phyloP scores from a whole-genome alignment of 208 protist species.

The Leishmania turanica region DNA sequence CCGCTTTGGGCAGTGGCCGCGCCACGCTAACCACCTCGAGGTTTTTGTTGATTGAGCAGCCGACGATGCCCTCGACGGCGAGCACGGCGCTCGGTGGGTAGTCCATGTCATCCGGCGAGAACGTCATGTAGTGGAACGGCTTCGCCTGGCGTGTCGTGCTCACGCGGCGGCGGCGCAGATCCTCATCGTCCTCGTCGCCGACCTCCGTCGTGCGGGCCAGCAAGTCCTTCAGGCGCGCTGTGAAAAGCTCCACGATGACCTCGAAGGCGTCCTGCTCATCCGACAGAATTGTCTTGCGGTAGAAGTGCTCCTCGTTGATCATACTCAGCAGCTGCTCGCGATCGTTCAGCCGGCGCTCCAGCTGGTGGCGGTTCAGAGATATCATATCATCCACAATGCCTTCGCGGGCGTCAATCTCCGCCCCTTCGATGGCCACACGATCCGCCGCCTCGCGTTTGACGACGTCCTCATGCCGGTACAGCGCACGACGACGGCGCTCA shows the following conservation, averaged over 20 bases:
- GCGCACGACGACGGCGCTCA: constrained; percentile 49
- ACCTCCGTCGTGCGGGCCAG: constrained; percentile 30
- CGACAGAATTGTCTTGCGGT: constrained; percentile 51
- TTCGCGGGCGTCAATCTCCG: constrained; percentile 55
- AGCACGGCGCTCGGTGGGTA: constrained; percentile 71
- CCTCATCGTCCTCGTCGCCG: constrained; percentile 31
- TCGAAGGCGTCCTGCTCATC: constrained; percentile 83
- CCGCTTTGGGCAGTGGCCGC: constrained; percentile 65
- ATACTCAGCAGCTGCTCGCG: constrained; percentile 47
- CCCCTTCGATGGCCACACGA: constrained; percentile 51
- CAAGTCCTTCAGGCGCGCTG: constrained; percentile 47
- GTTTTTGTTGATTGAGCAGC: constrained; percentile 89
- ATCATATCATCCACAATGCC: constrained; percentile 58
- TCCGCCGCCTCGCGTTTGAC: constrained; percentile 41
- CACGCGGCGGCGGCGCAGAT: constrained; percentile 48
- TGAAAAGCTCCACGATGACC: constrained; percentile 62
- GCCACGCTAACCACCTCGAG: constrained; percentile 83
- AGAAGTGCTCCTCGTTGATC: constrained; percentile 71
- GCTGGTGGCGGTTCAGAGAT: constrained; percentile 48
- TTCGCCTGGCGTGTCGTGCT: constrained; percentile 63
- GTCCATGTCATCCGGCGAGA: constrained; percentile 85
- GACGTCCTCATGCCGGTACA: constrained; percentile 60
- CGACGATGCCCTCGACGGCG: constrained; percentile 82
- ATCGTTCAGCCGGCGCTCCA: constrained; percentile 63
- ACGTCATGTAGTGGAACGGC: constrained; percentile 90